Evolutionary conservation across 2,329 filamentous ascomycete species (phyloP).

Genomic region (Cladorrhinum sp.): DNA sequence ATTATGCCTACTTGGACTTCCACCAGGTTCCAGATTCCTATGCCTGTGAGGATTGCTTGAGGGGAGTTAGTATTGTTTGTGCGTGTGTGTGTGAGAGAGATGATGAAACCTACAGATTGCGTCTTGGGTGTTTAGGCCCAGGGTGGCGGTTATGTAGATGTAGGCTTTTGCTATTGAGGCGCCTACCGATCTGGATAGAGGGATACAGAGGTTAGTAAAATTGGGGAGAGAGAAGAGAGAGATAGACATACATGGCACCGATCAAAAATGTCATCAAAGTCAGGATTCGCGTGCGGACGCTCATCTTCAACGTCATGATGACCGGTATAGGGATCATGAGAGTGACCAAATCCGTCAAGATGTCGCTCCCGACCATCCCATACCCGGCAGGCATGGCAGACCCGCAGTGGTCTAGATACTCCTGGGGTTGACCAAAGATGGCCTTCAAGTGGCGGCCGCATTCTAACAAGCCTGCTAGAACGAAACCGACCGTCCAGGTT

Average conservation of each 20-base stretch:
- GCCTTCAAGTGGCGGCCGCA: slow-evolving; percentile 13
- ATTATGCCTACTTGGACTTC: slow-evolving; percentile 18
- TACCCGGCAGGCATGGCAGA: slow-evolving; percentile 9
- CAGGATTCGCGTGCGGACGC: slow-evolving; percentile 9
- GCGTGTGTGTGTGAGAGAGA: neutral
- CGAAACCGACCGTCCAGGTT: slow-evolving; percentile 10
- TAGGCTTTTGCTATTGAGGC: slow-evolving; percentile 15
- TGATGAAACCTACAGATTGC: slow-evolving; percentile 12
- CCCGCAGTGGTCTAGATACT: slow-evolving; percentile 11
- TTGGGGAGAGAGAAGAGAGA: neutral
- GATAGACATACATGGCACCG: slow-evolving; percentile 9
- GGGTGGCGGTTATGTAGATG: slow-evolving; percentile 13
- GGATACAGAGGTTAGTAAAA: neutral
- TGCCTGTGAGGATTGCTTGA: slow-evolving; percentile 6
- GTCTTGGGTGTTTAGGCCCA: slow-evolving; percentile 10
- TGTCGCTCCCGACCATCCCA: slow-evolving; percentile 11
- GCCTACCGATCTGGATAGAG: slow-evolving; percentile 15
- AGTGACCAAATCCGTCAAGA: slow-evolving; percentile 14
- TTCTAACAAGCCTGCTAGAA: slow-evolving; percentile 9
- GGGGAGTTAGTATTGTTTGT: neutral
- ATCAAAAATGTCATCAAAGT: slow-evolving; percentile 16
- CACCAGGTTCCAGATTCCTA: slow-evolving; percentile 17
- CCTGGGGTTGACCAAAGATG: slow-evolving; percentile 8
- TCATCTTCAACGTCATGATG: slow-evolving; percentile 10
- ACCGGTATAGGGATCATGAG: slow-evolving; percentile 18